Base-by-base conservation (phyloP, 2,329 filamentous ascomycete genomes). In the Rhytidhysteron rufulum region DNA sequence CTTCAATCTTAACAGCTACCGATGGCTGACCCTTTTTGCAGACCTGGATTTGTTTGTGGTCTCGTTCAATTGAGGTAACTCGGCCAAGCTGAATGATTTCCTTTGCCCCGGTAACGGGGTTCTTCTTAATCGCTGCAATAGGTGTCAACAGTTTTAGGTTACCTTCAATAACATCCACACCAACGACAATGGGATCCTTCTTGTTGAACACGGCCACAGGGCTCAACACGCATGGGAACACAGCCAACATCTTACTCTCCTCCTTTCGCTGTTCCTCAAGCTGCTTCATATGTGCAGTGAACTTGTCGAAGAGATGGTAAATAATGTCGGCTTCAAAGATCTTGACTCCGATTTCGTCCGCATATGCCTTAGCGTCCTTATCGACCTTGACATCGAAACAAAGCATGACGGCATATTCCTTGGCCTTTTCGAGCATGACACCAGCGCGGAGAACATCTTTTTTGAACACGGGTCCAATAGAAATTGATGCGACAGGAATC, bases 311-410 rank as follows among this genome's bases (percentile, higher is more conserved):
- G 42, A 98, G 75, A 67, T 98, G 93, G 69, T 98, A 98, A 61
- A 98, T 98, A 57, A 98, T 98, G 67, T 98, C 91, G 3, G 94
- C 93, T 3, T 88, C 95, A 74, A 98, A 98, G 57, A 98, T 87
- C 75, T 95, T 97, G 71, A 98, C 87, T 37, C 89, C 89, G 47
- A 95, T 83, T 42, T 97, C 89, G 15, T 96, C 88, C 9, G 93
- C 93, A 57, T 97, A 95, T 8, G 80, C 77, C 51, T 85, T 82
- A 1, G 93, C 93, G 63, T 98, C 93, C 68, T 95, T 97, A 71
- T 98, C 93, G 13, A 98, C 88, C 74, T 96, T 97, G 70, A 98
- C 93, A 66, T 98, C 94, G 77, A 98, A 98, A 67, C 93, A 97
- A 37, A 98, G 82, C 93, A 98, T 98, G 63, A 97, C 88, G n/a